A percentile compares a stretch with the other conserved stretches of the same genome.
Evolutionary conservation across 345 rosid genomes (phyloP).

Genomic region (Cardamine chenopodiifolia): DNA sequence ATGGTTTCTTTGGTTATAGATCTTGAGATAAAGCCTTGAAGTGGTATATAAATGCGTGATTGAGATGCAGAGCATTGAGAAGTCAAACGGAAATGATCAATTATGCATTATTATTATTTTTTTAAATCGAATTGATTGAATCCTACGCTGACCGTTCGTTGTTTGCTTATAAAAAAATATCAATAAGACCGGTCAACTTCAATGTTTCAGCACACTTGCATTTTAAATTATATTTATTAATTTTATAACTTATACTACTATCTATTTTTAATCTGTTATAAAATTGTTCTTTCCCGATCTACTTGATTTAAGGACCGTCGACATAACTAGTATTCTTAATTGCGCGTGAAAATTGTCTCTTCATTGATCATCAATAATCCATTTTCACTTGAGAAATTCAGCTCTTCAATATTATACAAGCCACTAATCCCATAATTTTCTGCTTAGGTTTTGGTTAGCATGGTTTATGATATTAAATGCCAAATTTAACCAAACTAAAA

Average conservation of each 20-base stretch:
- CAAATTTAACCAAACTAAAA: background rate
- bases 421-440: background rate
- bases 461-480: no score
- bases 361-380: background rate
- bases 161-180: background rate
- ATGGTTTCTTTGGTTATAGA: background rate
- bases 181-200: conserved; percentile 22
- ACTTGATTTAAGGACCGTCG: background rate
- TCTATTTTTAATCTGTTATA: background rate
- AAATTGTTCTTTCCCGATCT: background rate
- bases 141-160: conserved; percentile 2
- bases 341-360: background rate
- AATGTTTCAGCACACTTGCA: background rate
- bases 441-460: background rate
- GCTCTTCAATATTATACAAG: background rate
- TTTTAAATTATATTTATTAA: background rate
- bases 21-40: background rate
- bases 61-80: conserved; percentile 25
- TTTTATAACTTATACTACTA: background rate
- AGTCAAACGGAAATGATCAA: conserved; percentile 29
- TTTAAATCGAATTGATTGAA: background rate
- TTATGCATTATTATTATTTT: conserved; percentile 16
- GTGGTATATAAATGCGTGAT: conserved; percentile 40
- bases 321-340: background rate
- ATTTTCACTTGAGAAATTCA: background rate